These are phyloP conservation scores for Apophysomyces sp. DNA, from an alignment of 371 early-diverging fungal genomes.

Conservation along the genomic window DNA sequence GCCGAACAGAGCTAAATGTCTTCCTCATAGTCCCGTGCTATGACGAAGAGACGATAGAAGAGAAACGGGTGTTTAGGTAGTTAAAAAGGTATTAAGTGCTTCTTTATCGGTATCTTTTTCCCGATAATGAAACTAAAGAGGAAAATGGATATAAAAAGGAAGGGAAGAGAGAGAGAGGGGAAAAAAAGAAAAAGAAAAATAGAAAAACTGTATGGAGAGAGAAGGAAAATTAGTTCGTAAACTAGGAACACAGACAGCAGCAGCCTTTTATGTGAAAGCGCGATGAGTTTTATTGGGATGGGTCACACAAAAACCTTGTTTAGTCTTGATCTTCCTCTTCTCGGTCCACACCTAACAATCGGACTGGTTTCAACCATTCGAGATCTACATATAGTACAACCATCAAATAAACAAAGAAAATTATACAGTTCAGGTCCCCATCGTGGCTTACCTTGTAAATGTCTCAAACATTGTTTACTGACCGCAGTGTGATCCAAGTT, in stretches of 20 bases:
- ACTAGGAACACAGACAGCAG: slow-evolving; percentile 4
- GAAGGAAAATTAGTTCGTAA: slow-evolving; percentile 1
- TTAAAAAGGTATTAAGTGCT: neutral
- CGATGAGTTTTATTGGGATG: slow-evolving; percentile 6
- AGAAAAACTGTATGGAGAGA: neutral
- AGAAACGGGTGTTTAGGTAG: neutral
- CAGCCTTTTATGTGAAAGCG: neutral
- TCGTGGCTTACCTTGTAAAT: slow-evolving; percentile 26
- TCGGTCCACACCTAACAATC: slow-evolving; percentile 30
- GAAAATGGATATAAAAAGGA: neutral
- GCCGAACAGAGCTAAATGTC: slow-evolving; percentile 19
- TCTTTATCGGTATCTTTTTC: neutral
- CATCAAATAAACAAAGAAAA: neutral
- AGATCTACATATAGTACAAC: slow-evolving; percentile 19
- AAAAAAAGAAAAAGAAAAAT: slow-evolving; percentile 8
- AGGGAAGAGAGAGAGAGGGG: slow-evolving; percentile 1
- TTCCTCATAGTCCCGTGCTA: slow-evolving; percentile 9
- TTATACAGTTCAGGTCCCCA: neutral
- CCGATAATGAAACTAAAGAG: slow-evolving; percentile 2
- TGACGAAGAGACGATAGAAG: neutral
- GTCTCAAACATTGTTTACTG: slow-evolving; percentile 26
- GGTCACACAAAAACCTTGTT: slow-evolving; percentile 7
- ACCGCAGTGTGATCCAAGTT: slow-evolving; percentile 42
- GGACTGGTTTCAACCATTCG: slow-evolving; percentile 27
- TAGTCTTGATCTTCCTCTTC: slow-evolving; percentile 23